phyloP scores from a whole-genome alignment of 768 basidiomycete genomes.

The Aureoboletus auriporus region DNA sequence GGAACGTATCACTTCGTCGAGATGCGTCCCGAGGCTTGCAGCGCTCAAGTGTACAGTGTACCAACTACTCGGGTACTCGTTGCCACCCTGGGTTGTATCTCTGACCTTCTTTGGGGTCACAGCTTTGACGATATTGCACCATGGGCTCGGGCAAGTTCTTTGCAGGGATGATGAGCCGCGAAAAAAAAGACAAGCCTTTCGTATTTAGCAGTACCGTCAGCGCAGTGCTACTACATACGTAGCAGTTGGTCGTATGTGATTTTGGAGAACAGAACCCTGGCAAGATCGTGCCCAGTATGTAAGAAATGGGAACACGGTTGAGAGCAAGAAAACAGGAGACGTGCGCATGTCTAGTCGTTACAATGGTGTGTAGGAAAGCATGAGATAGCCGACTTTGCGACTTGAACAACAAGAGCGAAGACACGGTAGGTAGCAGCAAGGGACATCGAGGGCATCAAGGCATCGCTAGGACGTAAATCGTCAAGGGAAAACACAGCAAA shows the following conservation, averaged over 20 bases:
- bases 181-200: slow-evolving; percentile 10
- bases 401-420: slow-evolving; percentile 14
- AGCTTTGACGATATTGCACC: slow-evolving; percentile 1
- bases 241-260: slow-evolving; percentile 11
- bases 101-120: slow-evolving; percentile 6
- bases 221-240: slow-evolving; percentile 11
- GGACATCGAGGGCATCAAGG: slow-evolving; percentile 23
- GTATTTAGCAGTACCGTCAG: slow-evolving; percentile 10
- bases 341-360: slow-evolving; percentile 74
- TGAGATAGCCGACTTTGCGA: slow-evolving; percentile 17
- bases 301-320: slow-evolving; percentile 29
- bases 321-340: slow-evolving; percentile 34
- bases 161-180: not conserved
- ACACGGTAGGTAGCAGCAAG: slow-evolving; percentile 4
- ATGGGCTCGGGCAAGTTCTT: not conserved
- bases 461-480: slow-evolving; percentile 23
- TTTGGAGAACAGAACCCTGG: slow-evolving; percentile 19
- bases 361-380: slow-evolving; percentile 33
- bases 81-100: not conserved
- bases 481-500: slow-evolving; percentile 19
- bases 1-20: slow-evolving; percentile 1
- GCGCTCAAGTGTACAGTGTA: slow-evolving; percentile 1
- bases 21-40: slow-evolving; percentile 4
- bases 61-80: slow-evolving; percentile 1
- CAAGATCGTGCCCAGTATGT: slow-evolving; percentile 27